These are phyloP conservation scores for Aureobasidium sp. DNA, from an alignment of 2,329 filamentous ascomycete species.

Conservation along the genomic window DNA sequence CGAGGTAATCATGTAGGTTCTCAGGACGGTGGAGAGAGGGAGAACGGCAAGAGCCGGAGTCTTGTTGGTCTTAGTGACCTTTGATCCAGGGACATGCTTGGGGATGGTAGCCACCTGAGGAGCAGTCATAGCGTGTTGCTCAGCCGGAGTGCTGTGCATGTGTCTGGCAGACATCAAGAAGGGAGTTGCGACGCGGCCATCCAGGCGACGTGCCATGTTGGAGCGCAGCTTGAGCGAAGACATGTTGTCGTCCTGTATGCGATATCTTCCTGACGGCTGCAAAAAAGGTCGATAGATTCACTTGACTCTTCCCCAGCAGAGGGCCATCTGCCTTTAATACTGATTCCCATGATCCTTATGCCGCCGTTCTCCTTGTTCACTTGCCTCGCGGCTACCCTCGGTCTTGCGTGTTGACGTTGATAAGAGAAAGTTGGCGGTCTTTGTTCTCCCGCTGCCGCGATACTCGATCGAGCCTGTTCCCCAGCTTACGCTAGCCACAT, in stretches of 20 bases:
- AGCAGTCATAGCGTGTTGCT: slow-evolving; percentile 9
- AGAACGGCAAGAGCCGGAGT: slow-evolving; percentile 53
- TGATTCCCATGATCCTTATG: background rate
- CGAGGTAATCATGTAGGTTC: slow-evolving; percentile 60
- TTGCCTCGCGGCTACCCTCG: slow-evolving; percentile 8
- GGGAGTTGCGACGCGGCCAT: slow-evolving; percentile 9
- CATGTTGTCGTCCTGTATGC: background rate
- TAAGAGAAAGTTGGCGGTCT: slow-evolving; percentile 4
- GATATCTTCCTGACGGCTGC: background rate
- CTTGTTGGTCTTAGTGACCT: slow-evolving; percentile 9
- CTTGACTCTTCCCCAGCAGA: background rate
- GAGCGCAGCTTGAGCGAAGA: slow-evolving; percentile 11
- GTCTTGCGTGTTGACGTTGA: slow-evolving; percentile 8
- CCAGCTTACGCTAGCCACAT: background rate
- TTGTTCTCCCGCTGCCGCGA: background rate
- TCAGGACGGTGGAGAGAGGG: slow-evolving; percentile 57
- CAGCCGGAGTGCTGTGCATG: slow-evolving; percentile 5
- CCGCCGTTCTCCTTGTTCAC: background rate
- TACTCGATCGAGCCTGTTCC: background rate
- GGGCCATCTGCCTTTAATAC: slow-evolving; percentile 10
- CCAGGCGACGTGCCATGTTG: slow-evolving; percentile 8
- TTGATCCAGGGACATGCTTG: slow-evolving; percentile 2
- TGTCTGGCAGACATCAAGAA: slow-evolving; percentile 10
- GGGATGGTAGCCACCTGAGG: background rate
- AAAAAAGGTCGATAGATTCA: slow-evolving; percentile 6